Evolutionary conservation across 345 rosid genomes (phyloP).

Genomic region (Gynandropsis gynandra): DNA sequence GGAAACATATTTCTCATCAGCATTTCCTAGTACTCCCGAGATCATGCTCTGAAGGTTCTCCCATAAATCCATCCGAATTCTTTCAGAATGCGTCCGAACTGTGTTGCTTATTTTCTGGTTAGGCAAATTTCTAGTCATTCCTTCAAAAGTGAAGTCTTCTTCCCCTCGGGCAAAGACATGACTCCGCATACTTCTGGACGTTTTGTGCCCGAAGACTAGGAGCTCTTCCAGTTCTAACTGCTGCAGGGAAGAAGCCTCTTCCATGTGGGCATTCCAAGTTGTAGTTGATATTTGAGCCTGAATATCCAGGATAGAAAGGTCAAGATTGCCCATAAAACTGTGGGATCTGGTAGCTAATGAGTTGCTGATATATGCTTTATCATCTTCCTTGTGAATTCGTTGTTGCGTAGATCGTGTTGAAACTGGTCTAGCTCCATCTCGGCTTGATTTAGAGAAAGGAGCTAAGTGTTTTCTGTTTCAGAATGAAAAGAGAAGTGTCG

Average conservation of each 20-base stretch:
- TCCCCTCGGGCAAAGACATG: constrained; percentile 9
- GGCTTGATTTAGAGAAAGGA: constrained; percentile 23
- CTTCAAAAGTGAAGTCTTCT: constrained; percentile 21
- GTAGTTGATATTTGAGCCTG: constrained; percentile 25
- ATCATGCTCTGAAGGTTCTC: constrained; percentile 48
- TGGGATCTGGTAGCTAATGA: constrained; percentile 27
- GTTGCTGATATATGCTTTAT: constrained; percentile 19
- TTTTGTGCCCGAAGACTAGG: constrained; percentile 35
- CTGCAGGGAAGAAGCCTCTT: constrained; percentile 24
- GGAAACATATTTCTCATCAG: constrained; percentile 46
- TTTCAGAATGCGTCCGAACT: constrained; percentile 18
- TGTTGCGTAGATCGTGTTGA: constrained; percentile 22
- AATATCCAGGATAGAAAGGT: constrained; percentile 35
- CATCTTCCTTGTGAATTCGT: constrained; percentile 22
- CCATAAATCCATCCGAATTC: constrained; percentile 38
- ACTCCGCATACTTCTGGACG: constrained; percentile 24
- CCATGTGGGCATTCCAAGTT: constrained; percentile 19
- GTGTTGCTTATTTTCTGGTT: constrained; percentile 22
- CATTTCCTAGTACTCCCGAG: constrained; percentile 44
- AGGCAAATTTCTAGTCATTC: constrained; percentile 22
- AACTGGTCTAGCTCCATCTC: constrained; percentile 12
- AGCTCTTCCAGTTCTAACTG: constrained; percentile 25
- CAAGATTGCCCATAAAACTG: constrained; percentile 32
- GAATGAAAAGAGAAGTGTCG: neutral
- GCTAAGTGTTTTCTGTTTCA: constrained; percentile 32